Evolutionary conservation across 768 basidiomycete genomes (phyloP).

Genomic region (Tylopilus plumbeoviolaceoides): DNA sequence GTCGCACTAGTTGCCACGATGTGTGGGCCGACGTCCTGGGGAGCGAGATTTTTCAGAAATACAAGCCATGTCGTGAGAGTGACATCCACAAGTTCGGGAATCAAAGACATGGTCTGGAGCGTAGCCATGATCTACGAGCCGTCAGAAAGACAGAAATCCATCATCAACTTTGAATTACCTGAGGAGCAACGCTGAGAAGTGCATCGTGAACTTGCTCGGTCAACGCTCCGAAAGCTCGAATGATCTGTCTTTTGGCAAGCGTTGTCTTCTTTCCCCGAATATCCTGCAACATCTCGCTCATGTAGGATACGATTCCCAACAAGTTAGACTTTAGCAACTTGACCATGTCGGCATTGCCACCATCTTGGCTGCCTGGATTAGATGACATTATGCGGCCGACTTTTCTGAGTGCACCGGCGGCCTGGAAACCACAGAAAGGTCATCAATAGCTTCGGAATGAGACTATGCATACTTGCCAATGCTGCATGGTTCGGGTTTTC

Average conservation of each 20-base stretch:
- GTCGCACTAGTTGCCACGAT: too few species aligned
- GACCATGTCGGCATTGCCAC: conserved; percentile 40
- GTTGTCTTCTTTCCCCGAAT: conserved; percentile 71
- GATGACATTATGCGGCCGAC: conserved; percentile 34
- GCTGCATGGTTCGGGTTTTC: conserved; percentile 44
- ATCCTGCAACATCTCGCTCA: conserved; percentile 87
- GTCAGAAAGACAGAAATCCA: too few species aligned
- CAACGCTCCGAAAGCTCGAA: conserved; percentile 73
- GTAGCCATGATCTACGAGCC: too few species aligned
- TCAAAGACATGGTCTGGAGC: too few species aligned
- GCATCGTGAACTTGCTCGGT: too few species aligned
- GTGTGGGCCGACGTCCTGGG: too few species aligned
- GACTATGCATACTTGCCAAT: conserved; percentile 34
- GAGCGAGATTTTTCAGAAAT: too few species aligned
- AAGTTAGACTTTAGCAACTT: too few species aligned
- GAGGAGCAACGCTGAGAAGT: too few species aligned
- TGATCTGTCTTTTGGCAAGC: conserved; percentile 66
- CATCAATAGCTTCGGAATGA: conserved; percentile 27
- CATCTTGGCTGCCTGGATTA: conserved; percentile 25
- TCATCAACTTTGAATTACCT: too few species aligned
- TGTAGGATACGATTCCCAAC: conserved; percentile 67
- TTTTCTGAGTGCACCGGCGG: conserved; percentile 41
- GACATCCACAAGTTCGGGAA: too few species aligned
- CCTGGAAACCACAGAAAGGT: conserved; percentile 41
- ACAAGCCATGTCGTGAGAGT: too few species aligned